These are phyloP conservation scores for Aspergillus flavus DNA, from an alignment of 2,329 filamentous ascomycete genomes.

Conservation along the genomic window DNA sequence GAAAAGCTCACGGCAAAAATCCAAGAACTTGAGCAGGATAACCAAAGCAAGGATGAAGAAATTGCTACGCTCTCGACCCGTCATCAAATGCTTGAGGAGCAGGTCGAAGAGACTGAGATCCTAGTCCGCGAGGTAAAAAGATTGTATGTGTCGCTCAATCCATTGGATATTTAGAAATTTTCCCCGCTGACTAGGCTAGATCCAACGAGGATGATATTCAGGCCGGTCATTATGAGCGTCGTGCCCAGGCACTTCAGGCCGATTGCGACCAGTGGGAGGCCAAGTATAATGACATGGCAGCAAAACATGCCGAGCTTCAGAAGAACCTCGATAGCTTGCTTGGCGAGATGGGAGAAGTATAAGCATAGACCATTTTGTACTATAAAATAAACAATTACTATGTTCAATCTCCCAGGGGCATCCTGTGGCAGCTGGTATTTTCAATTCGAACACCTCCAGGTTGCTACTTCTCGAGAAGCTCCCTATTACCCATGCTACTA, in stretches of 20 bases:
- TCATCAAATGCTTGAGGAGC: background rate
- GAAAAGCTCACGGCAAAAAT: background rate
- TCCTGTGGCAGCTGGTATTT: no score
- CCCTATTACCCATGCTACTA: no score
- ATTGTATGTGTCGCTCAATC: background rate
- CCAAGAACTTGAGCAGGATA: background rate
- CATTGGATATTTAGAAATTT: background rate
- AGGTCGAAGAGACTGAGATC: background rate
- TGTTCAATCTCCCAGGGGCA: no score
- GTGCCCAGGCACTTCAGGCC: background rate
- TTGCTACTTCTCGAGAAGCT: no score
- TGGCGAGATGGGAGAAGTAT: background rate
- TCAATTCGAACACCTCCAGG: no score
- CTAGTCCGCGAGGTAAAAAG: background rate
- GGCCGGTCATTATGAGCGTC: background rate
- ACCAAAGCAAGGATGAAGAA: background rate
- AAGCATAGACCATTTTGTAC: background rate
- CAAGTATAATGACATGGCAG: background rate
- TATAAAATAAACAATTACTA: background rate
- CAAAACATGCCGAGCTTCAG: background rate
- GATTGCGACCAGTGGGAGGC: background rate
- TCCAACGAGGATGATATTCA: background rate
- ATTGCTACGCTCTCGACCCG: background rate
- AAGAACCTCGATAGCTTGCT: background rate
- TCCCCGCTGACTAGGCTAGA: background rate